These are phyloP conservation scores for Aspergillus vadensis DNA, from an alignment of 2,329 filamentous ascomycete species.

Conservation along the genomic window DNA sequence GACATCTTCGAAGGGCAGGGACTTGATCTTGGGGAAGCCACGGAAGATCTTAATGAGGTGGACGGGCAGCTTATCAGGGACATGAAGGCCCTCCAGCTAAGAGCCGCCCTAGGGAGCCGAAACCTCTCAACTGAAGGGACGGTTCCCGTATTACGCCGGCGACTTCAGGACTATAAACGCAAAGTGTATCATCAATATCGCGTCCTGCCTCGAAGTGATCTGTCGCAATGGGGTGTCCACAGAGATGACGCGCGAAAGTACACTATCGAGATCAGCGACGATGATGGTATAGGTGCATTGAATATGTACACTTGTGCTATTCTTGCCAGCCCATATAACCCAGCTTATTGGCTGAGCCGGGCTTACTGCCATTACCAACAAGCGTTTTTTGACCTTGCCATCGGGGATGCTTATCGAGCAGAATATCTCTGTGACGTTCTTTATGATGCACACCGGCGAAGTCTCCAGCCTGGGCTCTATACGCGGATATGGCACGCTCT, in stretches of 20 bases:
- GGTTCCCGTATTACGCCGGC: conserved; percentile 18
- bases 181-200: conserved; percentile 9
- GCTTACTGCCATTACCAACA: conserved; percentile 39
- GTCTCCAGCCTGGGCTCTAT: conserved; percentile 1
- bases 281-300: conserved; percentile 25
- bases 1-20: neutral
- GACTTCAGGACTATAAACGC: conserved; percentile 26
- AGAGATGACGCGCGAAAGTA: conserved; percentile 12
- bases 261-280: conserved; percentile 19
- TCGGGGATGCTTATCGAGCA: conserved; percentile 42
- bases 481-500: conserved; percentile 34
- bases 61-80: neutral
- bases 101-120: neutral
- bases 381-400: conserved; percentile 37
- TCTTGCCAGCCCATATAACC: conserved; percentile 39
- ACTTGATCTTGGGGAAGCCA: neutral
- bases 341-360: conserved; percentile 40
- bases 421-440: conserved; percentile 37
- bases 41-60: conserved; percentile 12
- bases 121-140: neutral
- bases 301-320: conserved; percentile 43
- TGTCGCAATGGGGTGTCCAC: conserved; percentile 31
- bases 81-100: neutral
- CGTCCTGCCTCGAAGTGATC: conserved; percentile 27
- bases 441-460: conserved; percentile 13